phyloP scores from a whole-genome alignment of 192 early-diverging fungal species.

The Backusella luteola region DNA sequence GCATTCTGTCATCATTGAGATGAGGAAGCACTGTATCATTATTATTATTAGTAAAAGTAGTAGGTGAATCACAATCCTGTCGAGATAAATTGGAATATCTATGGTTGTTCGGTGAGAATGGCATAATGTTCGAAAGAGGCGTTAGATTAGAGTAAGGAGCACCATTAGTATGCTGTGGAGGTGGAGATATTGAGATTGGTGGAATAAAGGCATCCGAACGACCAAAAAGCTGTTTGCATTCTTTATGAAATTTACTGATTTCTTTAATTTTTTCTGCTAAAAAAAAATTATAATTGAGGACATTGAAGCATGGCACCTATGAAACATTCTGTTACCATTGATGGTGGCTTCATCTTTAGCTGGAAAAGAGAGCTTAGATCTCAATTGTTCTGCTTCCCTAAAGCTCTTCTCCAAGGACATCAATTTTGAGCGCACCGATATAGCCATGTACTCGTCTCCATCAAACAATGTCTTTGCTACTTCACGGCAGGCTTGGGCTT shows the following conservation, averaged over 20 bases:
- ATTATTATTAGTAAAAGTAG: background rate
- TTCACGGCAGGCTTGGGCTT: conserved; percentile 4
- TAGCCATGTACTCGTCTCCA: conserved; percentile 9
- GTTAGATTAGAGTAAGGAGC: background rate
- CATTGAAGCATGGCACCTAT: background rate
- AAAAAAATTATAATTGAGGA: background rate
- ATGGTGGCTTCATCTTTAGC: background rate
- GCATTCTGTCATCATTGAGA: background rate
- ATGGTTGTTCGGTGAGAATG: background rate
- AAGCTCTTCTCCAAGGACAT: conserved; percentile 10
- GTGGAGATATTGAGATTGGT: background rate
- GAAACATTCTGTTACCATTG: background rate
- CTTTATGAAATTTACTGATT: conserved; percentile 3
- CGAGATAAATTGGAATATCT: background rate
- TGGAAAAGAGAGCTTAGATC: background rate
- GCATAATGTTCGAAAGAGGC: background rate
- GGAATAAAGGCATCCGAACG: background rate
- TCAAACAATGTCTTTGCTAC: conserved; percentile 1
- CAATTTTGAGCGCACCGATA: background rate
- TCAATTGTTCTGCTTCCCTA: conserved; percentile 1
- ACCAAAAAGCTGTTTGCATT: conserved; percentile 8
- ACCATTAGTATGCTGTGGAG: background rate
- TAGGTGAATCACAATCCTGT: background rate
- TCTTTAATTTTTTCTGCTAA: conserved; percentile 14
- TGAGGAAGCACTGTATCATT: background rate